Conservation (phyloP, 495 filamentous ascomycete genomes). For the Rusavskia elegans region DNA sequence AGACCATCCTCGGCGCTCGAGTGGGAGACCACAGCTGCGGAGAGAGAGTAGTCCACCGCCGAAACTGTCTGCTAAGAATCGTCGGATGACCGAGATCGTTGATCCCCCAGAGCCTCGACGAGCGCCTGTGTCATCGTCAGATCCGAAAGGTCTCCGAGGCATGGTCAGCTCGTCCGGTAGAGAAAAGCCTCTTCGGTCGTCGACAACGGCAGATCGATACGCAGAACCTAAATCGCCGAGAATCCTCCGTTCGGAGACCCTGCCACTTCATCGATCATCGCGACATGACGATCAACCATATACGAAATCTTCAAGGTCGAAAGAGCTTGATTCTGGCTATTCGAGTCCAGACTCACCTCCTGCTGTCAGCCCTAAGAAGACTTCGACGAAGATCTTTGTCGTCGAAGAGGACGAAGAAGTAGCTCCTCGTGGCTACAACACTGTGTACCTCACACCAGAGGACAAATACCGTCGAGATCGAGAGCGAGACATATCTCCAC, state of each 20-base stretch:
- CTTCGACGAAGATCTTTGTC: neutral
- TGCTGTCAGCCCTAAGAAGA: slow-evolving; percentile 13
- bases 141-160: slow-evolving; percentile 4
- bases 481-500: slow-evolving; percentile 5
- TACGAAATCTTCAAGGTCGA: slow-evolving; percentile 11
- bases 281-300: slow-evolving; percentile 3
- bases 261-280: slow-evolving; percentile 12
- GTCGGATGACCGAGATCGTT: slow-evolving; percentile 7
- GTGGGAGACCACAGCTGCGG: neutral
- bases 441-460: neutral
- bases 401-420: neutral
- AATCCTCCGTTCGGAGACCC: slow-evolving; percentile 21
- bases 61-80: slow-evolving; percentile 8
- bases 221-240: slow-evolving; percentile 5
- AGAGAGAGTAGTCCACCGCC: slow-evolving; percentile 9
- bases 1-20: slow-evolving; percentile 2
- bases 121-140: slow-evolving; percentile 5
- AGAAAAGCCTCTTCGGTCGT: slow-evolving; percentile 6
- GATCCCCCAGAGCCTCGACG: slow-evolving; percentile 6
- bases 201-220: slow-evolving; percentile 4
- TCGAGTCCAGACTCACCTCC: slow-evolving; percentile 15
- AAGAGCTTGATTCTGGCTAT: slow-evolving; percentile 27
- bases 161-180: slow-evolving; percentile 3
- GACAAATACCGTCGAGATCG: neutral
- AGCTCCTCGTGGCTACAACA: neutral